These are phyloP conservation scores for Trifolium dubium DNA, from an alignment of 306 rosid species.

Conservation along the genomic window DNA sequence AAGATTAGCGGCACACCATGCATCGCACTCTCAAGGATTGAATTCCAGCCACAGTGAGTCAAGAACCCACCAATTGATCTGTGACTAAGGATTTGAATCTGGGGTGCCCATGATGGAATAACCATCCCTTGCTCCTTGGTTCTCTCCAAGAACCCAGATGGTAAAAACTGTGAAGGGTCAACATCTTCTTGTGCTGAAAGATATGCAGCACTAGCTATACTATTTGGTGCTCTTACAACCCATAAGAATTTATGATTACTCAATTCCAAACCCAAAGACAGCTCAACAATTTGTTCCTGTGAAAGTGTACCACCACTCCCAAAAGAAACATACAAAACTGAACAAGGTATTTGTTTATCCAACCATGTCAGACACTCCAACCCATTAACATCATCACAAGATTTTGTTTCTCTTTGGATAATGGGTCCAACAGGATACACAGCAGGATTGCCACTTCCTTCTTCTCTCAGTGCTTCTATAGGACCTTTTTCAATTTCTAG, in stretches of 20 bases:
- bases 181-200: neutral
- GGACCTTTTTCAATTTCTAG: neutral
- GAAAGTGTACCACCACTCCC: constrained; percentile 4
- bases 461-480: neutral
- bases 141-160: neutral
- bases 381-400: neutral
- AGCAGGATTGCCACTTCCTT: constrained; percentile 1
- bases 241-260: constrained; percentile 13
- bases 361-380: neutral
- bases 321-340: constrained; percentile 16
- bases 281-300: constrained; percentile 1
- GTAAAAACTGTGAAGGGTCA: neutral
- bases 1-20: neutral
- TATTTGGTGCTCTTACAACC: constrained; percentile 14
- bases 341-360: constrained; percentile 1
- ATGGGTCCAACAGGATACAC: constrained; percentile 5
- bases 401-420: neutral
- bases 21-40: constrained; percentile 4
- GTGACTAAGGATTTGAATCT: neutral
- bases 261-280: constrained; percentile 4
- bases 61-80: neutral
- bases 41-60: constrained; percentile 1
- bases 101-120: constrained; percentile 15
- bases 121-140: neutral
- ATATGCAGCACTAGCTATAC: neutral